A percentile compares a stretch with the other conserved stretches of the same genome.
phyloP scores from a whole-genome alignment of 2,329 filamentous ascomycete species.

The Remersonia thermophila region DNA sequence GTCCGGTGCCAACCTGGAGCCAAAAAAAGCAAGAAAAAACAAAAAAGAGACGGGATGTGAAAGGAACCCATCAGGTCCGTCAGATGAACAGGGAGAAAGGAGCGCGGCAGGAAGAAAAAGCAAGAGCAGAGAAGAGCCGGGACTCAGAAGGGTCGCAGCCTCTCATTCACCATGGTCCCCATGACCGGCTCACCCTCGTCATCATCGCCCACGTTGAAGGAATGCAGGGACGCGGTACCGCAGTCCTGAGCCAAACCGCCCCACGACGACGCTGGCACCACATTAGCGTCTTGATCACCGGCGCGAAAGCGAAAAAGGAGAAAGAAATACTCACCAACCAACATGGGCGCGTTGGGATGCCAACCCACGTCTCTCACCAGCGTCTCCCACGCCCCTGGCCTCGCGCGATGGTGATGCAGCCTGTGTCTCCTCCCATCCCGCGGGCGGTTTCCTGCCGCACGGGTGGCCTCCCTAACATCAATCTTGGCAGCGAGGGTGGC shows the following conservation, averaged over 20 bases:
- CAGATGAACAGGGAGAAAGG: too few species aligned
- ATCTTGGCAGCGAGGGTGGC: constrained; percentile 69
- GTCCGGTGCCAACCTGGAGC: too few species aligned
- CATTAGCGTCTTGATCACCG: too few species aligned
- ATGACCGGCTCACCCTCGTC: constrained; percentile 52
- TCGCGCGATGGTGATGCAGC: constrained; percentile 38
- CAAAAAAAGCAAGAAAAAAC: too few species aligned
- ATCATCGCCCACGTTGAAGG: constrained; percentile 55
- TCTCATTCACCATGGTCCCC: constrained; percentile 48
- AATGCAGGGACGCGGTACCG: constrained; percentile 61
- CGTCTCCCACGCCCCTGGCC: constrained; percentile 53
- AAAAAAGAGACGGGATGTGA: too few species aligned
- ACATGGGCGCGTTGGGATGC: constrained; percentile 73
- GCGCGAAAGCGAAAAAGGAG: background rate
- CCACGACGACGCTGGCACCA: constrained; percentile 58
- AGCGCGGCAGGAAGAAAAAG: too few species aligned
- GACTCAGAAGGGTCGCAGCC: constrained; percentile 33
- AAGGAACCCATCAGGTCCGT: too few species aligned
- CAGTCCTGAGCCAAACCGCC: constrained; percentile 66
- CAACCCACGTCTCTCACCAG: constrained; percentile 81
- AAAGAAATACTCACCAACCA: constrained; percentile 47
- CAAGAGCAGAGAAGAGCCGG: too few species aligned
- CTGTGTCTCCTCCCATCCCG: constrained; percentile 5
- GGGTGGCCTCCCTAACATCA: constrained; percentile 41
- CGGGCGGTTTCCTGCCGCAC: background rate